Evolutionary conservation across 106 monocot genomes (phyloP), one percentile per base, ranked within the genome.

Genomic region (Iris macrosiphon): DNA sequence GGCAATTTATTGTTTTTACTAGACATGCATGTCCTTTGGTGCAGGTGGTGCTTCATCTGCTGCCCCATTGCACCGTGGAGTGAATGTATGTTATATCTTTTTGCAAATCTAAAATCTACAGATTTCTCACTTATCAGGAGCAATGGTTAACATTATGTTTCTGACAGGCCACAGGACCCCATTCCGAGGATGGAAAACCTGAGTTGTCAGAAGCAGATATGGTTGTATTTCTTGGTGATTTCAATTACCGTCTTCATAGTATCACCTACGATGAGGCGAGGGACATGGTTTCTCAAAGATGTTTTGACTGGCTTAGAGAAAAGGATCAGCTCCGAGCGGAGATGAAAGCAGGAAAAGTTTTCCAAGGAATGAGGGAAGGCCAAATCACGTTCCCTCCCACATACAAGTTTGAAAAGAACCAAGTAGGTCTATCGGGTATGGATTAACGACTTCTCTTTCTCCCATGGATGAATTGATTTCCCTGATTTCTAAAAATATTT

Each of bases 291-390:
- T 86, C 86, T 23, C 86, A 86, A 58, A 76, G 86, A 67, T 70
- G 72, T 23, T 86, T 86, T 67, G 86, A 86, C 55, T 86, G 86
- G 86, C 77, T 86, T 38, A 73, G 77, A 71, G 81, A 86, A 29
- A 86, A 77, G 62, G 86, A 86, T 64, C 86, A 86, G 38, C 80
- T 85, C 19, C 68, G 70, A 60, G 80, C 76, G 41, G 85, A 85
- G 67, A 85, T 85, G 85, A 80, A 68, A 63, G 61, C 45, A 22
- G 85, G 85, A 45, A 85, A 70, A 64, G 85, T 85, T 13, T 85
- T 85, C 60, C 85, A 85, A 77, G 85, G 85, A 51, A 76, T 85
- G 80, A 57, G 85, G 52, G 85, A 85, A 73, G 85, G 73, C 20
- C 58, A 60, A 24, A 80, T 85, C 27, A 85, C 38, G 52, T 85